Evolutionary conservation across 1,284 basidiomycete genomes (phyloP).

Genomic region (Boletus semigastroideus): DNA sequence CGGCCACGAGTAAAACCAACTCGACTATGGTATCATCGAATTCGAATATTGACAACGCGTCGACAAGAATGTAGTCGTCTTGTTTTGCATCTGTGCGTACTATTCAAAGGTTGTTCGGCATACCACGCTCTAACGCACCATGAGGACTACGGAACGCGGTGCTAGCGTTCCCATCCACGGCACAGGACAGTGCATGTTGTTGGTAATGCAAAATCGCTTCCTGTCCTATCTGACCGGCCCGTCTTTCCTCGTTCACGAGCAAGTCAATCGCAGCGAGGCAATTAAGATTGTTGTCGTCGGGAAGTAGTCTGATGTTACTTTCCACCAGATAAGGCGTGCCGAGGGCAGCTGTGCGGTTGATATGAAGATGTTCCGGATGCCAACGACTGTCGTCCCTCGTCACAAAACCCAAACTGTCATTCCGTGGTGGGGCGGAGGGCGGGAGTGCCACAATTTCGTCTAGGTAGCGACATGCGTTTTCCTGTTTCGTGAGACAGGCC

Average conservation of each 20-base stretch:
- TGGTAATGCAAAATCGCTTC: slow-evolving; percentile 40
- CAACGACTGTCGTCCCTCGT: background rate
- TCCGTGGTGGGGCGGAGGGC: background rate
- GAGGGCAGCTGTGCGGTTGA: slow-evolving; percentile 46
- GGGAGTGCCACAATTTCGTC: slow-evolving; percentile 18
- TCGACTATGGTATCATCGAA: slow-evolving; percentile 31
- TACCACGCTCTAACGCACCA: slow-evolving; percentile 35
- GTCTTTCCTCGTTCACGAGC: slow-evolving; percentile 40
- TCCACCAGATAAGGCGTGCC: slow-evolving; percentile 49
- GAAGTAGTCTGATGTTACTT: slow-evolving; percentile 51
- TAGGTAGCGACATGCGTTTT: slow-evolving; percentile 29
- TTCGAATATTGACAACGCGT: slow-evolving; percentile 37
- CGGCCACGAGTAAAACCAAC: slow-evolving; percentile 47
- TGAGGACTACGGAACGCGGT: slow-evolving; percentile 52
- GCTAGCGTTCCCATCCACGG: slow-evolving; percentile 49
- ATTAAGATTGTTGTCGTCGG: slow-evolving; percentile 29
- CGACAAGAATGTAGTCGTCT: slow-evolving; percentile 50
- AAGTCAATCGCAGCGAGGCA: slow-evolving; percentile 38
- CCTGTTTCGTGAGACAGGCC: slow-evolving; percentile 12
- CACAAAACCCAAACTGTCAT: slow-evolving; percentile 13
- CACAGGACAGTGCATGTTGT: slow-evolving; percentile 48
- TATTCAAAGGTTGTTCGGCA: slow-evolving; percentile 4
- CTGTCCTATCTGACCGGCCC: slow-evolving; percentile 36
- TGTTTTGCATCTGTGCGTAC: slow-evolving; percentile 31
- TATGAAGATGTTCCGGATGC: slow-evolving; percentile 2